Percentiles rank a stretch among this genome's conserved stretches.
phyloP scores from a whole-genome alignment of 2,329 filamentous ascomycete genomes.

The Fusarium palustre region DNA sequence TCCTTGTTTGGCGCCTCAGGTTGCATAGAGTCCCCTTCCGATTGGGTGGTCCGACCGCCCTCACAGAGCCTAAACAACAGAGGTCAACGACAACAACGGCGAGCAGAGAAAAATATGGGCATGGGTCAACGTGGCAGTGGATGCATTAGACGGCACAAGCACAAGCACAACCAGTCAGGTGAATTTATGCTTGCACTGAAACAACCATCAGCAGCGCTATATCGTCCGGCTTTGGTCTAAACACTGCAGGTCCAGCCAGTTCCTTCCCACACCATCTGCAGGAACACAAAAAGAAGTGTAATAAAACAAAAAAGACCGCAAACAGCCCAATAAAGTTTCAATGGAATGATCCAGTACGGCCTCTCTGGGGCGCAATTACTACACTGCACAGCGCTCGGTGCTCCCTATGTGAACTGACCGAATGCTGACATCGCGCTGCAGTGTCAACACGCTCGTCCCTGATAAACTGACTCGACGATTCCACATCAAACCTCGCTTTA shows the following conservation, averaged over 20 bases:
- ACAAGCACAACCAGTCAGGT: slow-evolving; percentile 7
- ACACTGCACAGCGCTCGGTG: not conserved
- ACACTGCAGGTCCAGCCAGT: slow-evolving; percentile 33
- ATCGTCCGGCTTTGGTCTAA: slow-evolving; percentile 22
- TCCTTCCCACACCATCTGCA: slow-evolving; percentile 19
- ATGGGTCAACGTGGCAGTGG: slow-evolving; percentile 41
- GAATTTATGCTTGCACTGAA: slow-evolving; percentile 31
- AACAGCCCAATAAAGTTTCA: slow-evolving; percentile 24
- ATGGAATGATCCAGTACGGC: slow-evolving; percentile 18
- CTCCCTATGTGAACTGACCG: not conserved
- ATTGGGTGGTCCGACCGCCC: slow-evolving; percentile 20
- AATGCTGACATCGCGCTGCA: slow-evolving; percentile 4
- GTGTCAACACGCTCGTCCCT: slow-evolving; percentile 3
- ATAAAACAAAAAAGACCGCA: slow-evolving; percentile 27
- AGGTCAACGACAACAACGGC: slow-evolving; percentile 9
- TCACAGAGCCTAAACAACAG: not conserved
- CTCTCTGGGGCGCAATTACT: not conserved
- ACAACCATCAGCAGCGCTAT: slow-evolving; percentile 26
- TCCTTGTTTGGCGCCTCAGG: slow-evolving; percentile 11
- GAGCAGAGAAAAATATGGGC: slow-evolving; percentile 5
- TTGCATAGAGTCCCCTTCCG: slow-evolving; percentile 15
- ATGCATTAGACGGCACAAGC: slow-evolving; percentile 5
- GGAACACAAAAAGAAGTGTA: slow-evolving; percentile 23
- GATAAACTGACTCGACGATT: slow-evolving; percentile 32
- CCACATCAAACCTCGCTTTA: slow-evolving; percentile 15